phyloP scores from a whole-genome alignment of 768 basidiomycete genomes.

The Symmetrospora coprosmae region DNA sequence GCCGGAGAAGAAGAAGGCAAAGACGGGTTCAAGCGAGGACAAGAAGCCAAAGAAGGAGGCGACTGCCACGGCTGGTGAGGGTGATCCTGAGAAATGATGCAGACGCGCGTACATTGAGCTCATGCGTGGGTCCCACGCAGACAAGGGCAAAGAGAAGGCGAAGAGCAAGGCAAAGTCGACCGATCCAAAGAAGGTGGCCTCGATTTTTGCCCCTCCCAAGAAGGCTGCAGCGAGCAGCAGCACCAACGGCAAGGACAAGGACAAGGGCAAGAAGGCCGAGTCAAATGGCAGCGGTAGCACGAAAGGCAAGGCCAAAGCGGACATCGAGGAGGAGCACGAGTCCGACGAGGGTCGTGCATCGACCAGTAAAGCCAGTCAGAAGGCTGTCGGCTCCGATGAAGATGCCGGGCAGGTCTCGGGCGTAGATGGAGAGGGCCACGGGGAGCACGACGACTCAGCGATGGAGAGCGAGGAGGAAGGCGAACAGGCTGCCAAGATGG shows the following conservation, averaged over 20 bases:
- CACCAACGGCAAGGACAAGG: slow-evolving; percentile 37
- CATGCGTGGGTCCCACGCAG: too few relatives aligned
- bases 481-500: slow-evolving; percentile 50
- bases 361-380: slow-evolving; percentile 33
- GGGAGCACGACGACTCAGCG: slow-evolving; percentile 40
- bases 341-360: slow-evolving; percentile 39
- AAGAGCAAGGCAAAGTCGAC: slow-evolving; percentile 14
- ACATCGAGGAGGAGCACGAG: slow-evolving; percentile 43
- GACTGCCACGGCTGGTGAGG: not conserved
- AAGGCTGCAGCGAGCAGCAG: slow-evolving; percentile 3
- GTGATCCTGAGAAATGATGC: not conserved
- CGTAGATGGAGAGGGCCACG: slow-evolving; percentile 39
- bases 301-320: slow-evolving; percentile 23
- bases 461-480: slow-evolving; percentile 36
- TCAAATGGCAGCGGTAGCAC: slow-evolving; percentile 18
- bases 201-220: slow-evolving; percentile 3
- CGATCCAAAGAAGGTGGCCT: slow-evolving; percentile 10
- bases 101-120: too few relatives aligned
- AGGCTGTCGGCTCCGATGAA: slow-evolving; percentile 35
- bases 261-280: slow-evolving; percentile 2
- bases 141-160: not conserved
- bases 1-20: not conserved
- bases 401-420: slow-evolving; percentile 39
- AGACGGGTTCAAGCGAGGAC: not conserved
- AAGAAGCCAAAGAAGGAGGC: not conserved